Evolutionary conservation across 169 alveolate species (phyloP).

Genomic region (Toxoplasma gondii): DNA sequence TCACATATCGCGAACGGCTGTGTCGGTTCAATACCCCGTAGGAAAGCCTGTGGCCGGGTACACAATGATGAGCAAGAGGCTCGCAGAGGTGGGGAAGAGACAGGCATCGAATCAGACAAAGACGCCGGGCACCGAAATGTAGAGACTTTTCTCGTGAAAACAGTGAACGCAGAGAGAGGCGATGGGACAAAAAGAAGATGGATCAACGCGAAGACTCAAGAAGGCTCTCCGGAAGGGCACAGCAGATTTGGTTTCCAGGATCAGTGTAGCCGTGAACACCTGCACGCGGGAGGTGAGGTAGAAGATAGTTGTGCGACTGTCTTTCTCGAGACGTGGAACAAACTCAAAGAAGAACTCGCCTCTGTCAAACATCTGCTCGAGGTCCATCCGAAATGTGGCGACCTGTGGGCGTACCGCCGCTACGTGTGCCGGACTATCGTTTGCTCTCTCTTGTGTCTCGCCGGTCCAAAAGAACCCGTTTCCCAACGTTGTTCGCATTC

Average conservation of each 20-base stretch:
- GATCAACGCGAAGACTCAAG: too few species aligned
- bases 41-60: neutral
- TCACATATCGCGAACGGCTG: neutral
- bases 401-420: slow-evolving; percentile 20
- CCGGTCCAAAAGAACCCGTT: neutral
- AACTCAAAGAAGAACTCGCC: neutral
- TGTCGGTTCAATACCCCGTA: neutral
- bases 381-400: slow-evolving; percentile 19
- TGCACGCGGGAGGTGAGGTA: neutral
- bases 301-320: neutral
- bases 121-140: too few species aligned
- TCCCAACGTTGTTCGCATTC: neutral
- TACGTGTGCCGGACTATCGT: neutral
- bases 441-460: neutral
- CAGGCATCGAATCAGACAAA: too few species aligned
- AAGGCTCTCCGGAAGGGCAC: too few species aligned
- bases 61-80: neutral
- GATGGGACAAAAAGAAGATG: too few species aligned
- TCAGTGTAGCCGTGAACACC: too few species aligned
- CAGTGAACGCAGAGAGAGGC: too few species aligned
- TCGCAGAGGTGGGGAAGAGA: too few species aligned
- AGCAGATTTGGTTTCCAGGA: too few species aligned
- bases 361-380: neutral
- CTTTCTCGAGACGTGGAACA: neutral
- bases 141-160: too few species aligned